Conservation (phyloP, 768 basidiomycete species). For the Pulveroboletus sp. region DNA sequence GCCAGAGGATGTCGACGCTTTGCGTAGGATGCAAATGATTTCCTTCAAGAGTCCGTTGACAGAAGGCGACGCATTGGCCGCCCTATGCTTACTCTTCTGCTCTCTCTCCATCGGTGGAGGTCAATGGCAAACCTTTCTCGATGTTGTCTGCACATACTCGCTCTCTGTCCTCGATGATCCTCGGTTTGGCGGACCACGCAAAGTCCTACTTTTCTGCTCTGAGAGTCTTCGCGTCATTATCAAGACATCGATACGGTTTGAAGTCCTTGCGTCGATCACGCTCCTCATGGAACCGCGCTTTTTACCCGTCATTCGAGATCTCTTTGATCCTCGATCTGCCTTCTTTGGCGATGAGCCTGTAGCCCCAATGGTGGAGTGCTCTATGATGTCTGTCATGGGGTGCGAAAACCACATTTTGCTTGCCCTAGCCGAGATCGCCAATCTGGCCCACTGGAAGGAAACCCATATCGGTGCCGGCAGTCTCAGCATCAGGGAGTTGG, state of each 20-base stretch:
- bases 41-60: constrained; percentile 27
- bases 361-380: constrained; percentile 40
- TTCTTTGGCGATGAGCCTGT: constrained; percentile 37
- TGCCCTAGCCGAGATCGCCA: constrained; percentile 73
- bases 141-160: constrained; percentile 58
- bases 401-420: constrained; percentile 79
- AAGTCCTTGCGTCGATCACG: constrained; percentile 78
- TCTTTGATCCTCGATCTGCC: constrained; percentile 41
- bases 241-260: constrained; percentile 86
- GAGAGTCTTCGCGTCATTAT: constrained; percentile 68
- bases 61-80: constrained; percentile 76
- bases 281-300: constrained; percentile 56
- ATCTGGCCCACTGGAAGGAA: constrained; percentile 66
- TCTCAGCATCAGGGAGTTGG: constrained; percentile 62
- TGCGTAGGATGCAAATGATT: constrained; percentile 23
- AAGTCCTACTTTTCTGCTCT: constrained; percentile 43
- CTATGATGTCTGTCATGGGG: constrained; percentile 85
- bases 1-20: constrained; percentile 24
- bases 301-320: constrained; percentile 48
- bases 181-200: constrained; percentile 37
- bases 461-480: constrained; percentile 34
- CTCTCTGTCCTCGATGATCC: constrained; percentile 41
- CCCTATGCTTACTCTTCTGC: constrained; percentile 72
- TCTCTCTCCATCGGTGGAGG: constrained; percentile 82
- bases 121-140: constrained; percentile 65